Percentiles rank a stretch among this genome's conserved stretches.
Evolutionary conservation across 1,139 yeast species (phyloP).

Genomic region (Taiozyma sp.): DNA sequence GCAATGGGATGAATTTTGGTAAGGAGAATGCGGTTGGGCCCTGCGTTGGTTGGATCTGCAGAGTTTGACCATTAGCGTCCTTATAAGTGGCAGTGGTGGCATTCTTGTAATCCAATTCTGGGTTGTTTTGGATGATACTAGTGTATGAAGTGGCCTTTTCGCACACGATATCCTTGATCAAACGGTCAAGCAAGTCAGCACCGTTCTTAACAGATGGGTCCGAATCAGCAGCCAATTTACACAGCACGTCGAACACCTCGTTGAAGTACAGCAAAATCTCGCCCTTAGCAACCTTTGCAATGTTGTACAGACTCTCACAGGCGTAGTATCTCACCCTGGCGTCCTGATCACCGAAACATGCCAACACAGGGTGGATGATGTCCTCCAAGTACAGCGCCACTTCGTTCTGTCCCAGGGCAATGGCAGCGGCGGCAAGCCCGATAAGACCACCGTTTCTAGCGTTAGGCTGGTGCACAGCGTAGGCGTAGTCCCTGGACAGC

Average conservation of each 20-base stretch:
- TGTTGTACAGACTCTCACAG: conserved; percentile 92
- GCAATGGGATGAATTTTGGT: conserved; percentile 82
- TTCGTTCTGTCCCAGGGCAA: conserved; percentile 70
- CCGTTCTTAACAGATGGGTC: conserved; percentile 94
- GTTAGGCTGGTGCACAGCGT: conserved; percentile 72
- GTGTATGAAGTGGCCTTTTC: conserved; percentile 91
- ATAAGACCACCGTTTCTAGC: conserved; percentile 73
- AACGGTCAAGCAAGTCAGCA: conserved; percentile 86
- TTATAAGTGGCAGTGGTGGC: conserved; percentile 42
- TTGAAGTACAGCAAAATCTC: conserved; percentile 88
- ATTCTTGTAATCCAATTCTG: conserved; percentile 35
- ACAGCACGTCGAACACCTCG: conserved; percentile 89
- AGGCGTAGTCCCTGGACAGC: conserved; percentile 63
- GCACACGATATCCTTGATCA: conserved; percentile 91
- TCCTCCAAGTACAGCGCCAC: conserved; percentile 72
- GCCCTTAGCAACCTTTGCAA: conserved; percentile 95
- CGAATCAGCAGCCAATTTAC: conserved; percentile 85
- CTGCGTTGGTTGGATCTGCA: conserved; percentile 63
- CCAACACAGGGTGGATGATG: conserved; percentile 87
- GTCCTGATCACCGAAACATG: conserved; percentile 95
- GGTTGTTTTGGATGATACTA: conserved; percentile 63
- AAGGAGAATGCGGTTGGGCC: conserved; percentile 75
- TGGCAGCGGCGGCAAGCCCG: conserved; percentile 73
- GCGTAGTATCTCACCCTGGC: conserved; percentile 96
- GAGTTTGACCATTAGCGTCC: conserved; percentile 51